A percentile compares a stretch with the other conserved stretches of the same genome.
phyloP scores from a whole-genome alignment of 139 green algal genomes.

The Chlamydomonas sp. region DNA sequence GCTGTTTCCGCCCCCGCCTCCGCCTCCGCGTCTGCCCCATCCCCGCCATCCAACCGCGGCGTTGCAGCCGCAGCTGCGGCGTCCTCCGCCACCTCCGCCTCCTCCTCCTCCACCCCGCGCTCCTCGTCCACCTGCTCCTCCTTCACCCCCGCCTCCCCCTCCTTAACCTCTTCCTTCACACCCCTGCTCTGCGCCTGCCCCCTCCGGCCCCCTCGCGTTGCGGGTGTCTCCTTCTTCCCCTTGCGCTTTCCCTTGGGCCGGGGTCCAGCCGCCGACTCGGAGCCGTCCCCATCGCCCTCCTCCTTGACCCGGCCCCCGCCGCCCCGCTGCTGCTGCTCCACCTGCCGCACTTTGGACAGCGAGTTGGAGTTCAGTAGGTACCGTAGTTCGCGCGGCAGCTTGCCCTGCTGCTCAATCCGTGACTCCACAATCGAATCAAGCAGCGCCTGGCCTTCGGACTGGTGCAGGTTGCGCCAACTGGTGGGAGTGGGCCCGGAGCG shows the following conservation, averaged over 20 bases:
- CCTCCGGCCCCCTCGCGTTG: background rate
- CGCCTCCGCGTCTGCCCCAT: background rate
- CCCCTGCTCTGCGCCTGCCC: background rate
- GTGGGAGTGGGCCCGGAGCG: background rate
- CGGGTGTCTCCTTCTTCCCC: too few species aligned
- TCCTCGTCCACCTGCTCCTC: background rate
- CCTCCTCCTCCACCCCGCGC: background rate
- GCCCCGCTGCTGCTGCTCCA: background rate
- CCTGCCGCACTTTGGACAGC: constrained; percentile 12
- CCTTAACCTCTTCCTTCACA: background rate
- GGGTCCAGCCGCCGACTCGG: too few species aligned
- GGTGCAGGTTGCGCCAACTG: constrained; percentile 6
- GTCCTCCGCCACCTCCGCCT: background rate
- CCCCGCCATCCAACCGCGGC: background rate
- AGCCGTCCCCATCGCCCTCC: background rate
- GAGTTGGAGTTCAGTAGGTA: constrained; percentile 25
- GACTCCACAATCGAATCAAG: constrained; percentile 23
- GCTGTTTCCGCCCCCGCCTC: background rate
- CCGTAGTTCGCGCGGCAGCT: constrained; percentile 20
- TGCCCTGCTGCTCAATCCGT: constrained; percentile 28
- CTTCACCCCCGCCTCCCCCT: background rate
- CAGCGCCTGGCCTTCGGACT: constrained; percentile 32
- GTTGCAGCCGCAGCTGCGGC: too few species aligned
- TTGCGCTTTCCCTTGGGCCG: too few species aligned
- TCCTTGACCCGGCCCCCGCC: background rate